Base-by-base conservation (phyloP, 495 filamentous ascomycete species). In the Bathelium albidoporum region DNA sequence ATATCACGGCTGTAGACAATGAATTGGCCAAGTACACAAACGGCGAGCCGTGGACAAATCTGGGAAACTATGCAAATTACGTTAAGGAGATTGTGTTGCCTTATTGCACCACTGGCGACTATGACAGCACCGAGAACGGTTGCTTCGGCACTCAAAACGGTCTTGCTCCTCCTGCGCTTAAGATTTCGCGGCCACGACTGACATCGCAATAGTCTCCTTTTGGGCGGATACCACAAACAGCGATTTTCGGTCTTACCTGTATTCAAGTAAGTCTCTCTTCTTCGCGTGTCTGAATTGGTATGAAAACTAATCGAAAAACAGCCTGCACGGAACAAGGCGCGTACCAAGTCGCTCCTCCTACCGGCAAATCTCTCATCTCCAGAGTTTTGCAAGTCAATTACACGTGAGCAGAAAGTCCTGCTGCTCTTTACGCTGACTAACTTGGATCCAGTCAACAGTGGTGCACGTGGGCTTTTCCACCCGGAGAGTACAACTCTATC, bases 381-480 rank as follows among this genome's bases (percentile, higher is more conserved):
- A 68, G 74, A 5, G 75, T 77, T 0, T 58, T 81, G 7, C 73
- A 80, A 59, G 74, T 73, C 9, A 70, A 73, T 36, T 81, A 81
- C 64, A 80, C 79, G 65, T 58, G 58, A 58, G 36, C 32, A 9
- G 28, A 22, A 7, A 26, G 16, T 10, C 28, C 9, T 11, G n/a
- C 39, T 52, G 22, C 60, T 12, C 7, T 2, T 7, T 18, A 31
- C 10, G 22, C 26, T 14, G 2, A 7, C 60, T 62, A 29, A 62
- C 2, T 5, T 24, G 32, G 32, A 32, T 49, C 1, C n/a, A 62
- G 60, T 16, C 78, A 79, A 66, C 75, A 80, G 65, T 81, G 79
- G 79, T 81, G 79, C 62, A 72, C 62, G 34, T 81, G 79, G 79
- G 76, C 77, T 9, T 81, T 81, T 62, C 72, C 77, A 2, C 32